Evolutionary conservation across 768 basidiomycete genomes (phyloP), one percentile per base, ranked within the genome.

Genomic region (Suillus luteus): DNA sequence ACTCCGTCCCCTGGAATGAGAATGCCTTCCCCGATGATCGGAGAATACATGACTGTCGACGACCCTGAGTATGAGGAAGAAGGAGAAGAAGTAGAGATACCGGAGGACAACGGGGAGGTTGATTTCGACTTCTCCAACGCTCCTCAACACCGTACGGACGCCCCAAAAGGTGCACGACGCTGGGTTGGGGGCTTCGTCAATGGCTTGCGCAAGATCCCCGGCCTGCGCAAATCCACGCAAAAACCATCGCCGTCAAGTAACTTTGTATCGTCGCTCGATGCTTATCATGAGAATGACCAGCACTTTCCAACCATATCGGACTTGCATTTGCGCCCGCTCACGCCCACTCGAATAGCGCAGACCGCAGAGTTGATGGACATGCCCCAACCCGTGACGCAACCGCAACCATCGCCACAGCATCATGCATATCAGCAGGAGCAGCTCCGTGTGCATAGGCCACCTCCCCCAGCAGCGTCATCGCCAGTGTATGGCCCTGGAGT

Each of bases 181-280:
- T 63, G 77, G 17, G 62, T 75, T 5, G 72, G 71, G 19, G 72
- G 74, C 1, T 63, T 81, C 22, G 75, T 80, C 60, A 68, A 69
- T 0, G 75, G 76, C 5, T 61, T 81, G 9, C 77, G 73, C 65
- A 75, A 73, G 59, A 66, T 72, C 27, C 68, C 72, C 54, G 67
- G 67, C 14, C 24, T 58, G 57, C 40, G 57, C 17, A 58, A 58
- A 17, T 27, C 40, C 17, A 19, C 57, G 10, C 57, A 1, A 17
- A 27, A 40, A 27, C 57, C 40, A n/a, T 27, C 57, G 19, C 40
- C 40, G 1, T 19, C 57, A 11, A 31, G 24, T 19, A 40, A 31
- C 3, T 7, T 43, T 27, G 17, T 4, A 41, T 41, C 24, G 10
- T 41, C 57, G 12, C 11, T 19, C 27, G 6, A 15, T 41, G 24